Conservation (phyloP, 2,329 filamentous ascomycete genomes). For the Penicillium sp. region DNA sequence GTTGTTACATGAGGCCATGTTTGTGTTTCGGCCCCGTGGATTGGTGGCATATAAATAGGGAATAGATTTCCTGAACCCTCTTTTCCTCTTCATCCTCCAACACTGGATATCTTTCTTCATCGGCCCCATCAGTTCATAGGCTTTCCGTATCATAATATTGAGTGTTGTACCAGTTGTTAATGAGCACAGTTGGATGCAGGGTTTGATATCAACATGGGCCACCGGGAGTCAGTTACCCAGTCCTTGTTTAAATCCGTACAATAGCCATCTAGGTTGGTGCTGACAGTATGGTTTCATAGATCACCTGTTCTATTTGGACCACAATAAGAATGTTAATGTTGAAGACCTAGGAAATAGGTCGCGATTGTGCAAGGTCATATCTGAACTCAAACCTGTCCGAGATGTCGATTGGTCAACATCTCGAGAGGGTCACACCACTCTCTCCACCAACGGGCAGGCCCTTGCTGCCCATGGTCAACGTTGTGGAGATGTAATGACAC, state of each 20-base stretch:
- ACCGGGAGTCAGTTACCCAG: too few relatives aligned
- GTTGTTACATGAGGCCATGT: neutral
- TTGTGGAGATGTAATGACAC: neutral
- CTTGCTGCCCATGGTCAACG: neutral
- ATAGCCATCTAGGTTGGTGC: neutral
- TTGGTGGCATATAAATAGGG: neutral
- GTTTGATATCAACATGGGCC: too few relatives aligned
- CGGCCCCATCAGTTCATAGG: neutral
- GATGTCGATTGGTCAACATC: neutral
- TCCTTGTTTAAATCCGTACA: too few relatives aligned
- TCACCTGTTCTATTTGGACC: neutral
- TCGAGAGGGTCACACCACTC: rapidly evolving
- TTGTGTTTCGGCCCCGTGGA: neutral
- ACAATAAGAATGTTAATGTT: neutral
- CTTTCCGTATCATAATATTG: neutral
- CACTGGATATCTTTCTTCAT: too few relatives aligned
- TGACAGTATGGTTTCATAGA: neutral
- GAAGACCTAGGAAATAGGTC: too few relatives aligned
- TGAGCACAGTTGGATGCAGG: neutral
- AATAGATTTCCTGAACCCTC: neutral
- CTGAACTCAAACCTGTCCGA: neutral
- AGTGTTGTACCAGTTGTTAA: neutral
- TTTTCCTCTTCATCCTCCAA: neutral
- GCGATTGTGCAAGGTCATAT: neutral
- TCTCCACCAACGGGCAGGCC: rapidly evolving